Conservation (phyloP, 148 eudicot species). For the Chenopodium quinoa region DNA sequence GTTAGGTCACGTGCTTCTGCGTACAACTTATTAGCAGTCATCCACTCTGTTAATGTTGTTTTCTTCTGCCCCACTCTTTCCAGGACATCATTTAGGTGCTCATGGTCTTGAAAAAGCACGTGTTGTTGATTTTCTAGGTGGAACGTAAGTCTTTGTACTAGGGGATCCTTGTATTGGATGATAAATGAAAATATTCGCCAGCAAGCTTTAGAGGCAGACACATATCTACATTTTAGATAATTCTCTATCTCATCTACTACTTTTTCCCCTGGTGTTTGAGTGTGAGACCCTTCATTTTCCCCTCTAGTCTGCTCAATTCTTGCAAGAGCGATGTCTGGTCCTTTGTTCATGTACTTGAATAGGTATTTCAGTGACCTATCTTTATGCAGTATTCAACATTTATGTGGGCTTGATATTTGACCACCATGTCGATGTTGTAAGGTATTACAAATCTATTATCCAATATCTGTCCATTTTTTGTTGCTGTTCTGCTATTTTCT, state of each 20-base stretch:
- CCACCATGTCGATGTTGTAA: slow-evolving; percentile 5
- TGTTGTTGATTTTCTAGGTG: neutral
- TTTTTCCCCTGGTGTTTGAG: neutral
- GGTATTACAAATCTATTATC: slow-evolving; percentile 4
- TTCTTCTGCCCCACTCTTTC: neutral
- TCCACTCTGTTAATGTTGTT: neutral
- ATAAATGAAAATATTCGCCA: neutral
- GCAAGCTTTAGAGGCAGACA: neutral
- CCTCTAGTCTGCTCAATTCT: neutral
- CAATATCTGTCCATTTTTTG: neutral
- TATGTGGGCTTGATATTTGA: slow-evolving; percentile 9
- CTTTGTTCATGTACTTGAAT: neutral
- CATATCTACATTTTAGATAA: neutral
- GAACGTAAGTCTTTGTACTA: neutral
- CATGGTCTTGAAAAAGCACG: neutral
- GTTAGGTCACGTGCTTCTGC: neutral
- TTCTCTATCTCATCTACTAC: neutral
- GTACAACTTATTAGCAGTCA: neutral
- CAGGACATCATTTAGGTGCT: neutral
- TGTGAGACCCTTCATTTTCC: neutral
- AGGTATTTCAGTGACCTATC: neutral
- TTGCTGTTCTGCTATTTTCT: neutral
- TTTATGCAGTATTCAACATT: slow-evolving; percentile 16
- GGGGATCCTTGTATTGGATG: neutral
- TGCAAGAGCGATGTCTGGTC: neutral